A percentile compares a stretch with the other conserved stretches of the same genome.
Evolutionary conservation across 768 basidiomycete genomes (phyloP).

Genomic region (Pleurotus salmoneostramineus): DNA sequence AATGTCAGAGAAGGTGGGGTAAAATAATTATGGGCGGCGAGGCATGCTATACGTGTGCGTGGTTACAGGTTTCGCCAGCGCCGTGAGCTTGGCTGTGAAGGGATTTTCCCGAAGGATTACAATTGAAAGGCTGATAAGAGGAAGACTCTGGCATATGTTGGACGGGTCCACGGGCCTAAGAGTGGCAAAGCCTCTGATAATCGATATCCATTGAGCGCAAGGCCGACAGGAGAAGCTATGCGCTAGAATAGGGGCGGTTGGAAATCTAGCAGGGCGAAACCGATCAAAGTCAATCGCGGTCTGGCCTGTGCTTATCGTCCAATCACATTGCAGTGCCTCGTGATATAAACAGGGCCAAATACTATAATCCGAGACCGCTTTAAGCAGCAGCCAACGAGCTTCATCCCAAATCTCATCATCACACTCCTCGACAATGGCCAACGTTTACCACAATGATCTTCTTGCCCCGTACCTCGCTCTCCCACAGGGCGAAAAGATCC

Average conservation of each 20-base stretch:
- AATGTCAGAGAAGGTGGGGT: too few species aligned
- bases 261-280: too few species aligned
- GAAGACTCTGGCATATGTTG: background rate
- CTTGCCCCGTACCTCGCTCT: constrained; percentile 88
- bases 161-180: background rate
- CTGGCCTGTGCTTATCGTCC: constrained; percentile 5
- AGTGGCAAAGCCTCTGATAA: background rate
- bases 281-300: background rate
- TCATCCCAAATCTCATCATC: constrained; percentile 13
- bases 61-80: too few species aligned
- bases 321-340: constrained; percentile 6
- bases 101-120: background rate
- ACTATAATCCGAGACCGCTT: constrained; percentile 2
- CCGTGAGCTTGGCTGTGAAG: too few species aligned
- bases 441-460: constrained; percentile 73
- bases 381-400: background rate
- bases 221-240: too few species aligned
- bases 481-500: constrained; percentile 86
- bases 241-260: too few species aligned
- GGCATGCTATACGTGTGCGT: too few species aligned
- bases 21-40: too few species aligned
- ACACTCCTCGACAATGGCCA: constrained; percentile 24
- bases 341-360: background rate
- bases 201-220: background rate
- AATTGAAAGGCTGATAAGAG: background rate